Evolutionary conservation across 2,329 filamentous ascomycete species (phyloP).

Genomic region (Aspergillus sp.): DNA sequence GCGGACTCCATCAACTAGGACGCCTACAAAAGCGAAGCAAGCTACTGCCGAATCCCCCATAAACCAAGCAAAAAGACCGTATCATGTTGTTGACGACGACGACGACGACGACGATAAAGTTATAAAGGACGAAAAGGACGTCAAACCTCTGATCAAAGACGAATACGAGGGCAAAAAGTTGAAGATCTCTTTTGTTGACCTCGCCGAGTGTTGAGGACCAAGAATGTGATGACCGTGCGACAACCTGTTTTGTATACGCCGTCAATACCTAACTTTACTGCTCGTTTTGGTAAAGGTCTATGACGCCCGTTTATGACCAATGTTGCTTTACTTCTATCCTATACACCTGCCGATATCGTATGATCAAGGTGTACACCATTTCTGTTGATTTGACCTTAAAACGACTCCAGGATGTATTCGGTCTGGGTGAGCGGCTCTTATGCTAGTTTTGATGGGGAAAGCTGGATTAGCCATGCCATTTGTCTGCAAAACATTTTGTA

Average conservation of each 20-base stretch:
- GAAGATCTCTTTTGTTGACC: background rate
- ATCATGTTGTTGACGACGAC: background rate
- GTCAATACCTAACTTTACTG: too few species aligned
- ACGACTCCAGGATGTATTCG: too few species aligned
- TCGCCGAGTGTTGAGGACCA: background rate
- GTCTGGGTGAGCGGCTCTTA: too few species aligned
- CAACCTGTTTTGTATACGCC: too few species aligned
- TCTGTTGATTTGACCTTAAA: too few species aligned
- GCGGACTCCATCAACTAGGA: background rate
- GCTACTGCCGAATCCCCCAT: background rate
- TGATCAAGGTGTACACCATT: too few species aligned
- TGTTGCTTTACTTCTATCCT: too few species aligned
- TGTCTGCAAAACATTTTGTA: background rate
- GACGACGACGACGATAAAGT: background rate
- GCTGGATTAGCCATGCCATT: background rate
- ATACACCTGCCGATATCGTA: too few species aligned
- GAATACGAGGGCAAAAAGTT: constrained; percentile 1
- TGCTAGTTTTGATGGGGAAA: background rate
- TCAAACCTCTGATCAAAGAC: background rate
- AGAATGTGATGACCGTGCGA: too few species aligned
- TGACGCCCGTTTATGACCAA: too few species aligned
- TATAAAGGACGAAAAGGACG: background rate
- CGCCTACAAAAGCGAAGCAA: background rate
- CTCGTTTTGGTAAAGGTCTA: too few species aligned
- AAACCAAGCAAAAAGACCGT: background rate